These are phyloP conservation scores for Rhododendron kiyosumense DNA, from an alignment of 148 eudicot species.

Conservation along the genomic window DNA sequence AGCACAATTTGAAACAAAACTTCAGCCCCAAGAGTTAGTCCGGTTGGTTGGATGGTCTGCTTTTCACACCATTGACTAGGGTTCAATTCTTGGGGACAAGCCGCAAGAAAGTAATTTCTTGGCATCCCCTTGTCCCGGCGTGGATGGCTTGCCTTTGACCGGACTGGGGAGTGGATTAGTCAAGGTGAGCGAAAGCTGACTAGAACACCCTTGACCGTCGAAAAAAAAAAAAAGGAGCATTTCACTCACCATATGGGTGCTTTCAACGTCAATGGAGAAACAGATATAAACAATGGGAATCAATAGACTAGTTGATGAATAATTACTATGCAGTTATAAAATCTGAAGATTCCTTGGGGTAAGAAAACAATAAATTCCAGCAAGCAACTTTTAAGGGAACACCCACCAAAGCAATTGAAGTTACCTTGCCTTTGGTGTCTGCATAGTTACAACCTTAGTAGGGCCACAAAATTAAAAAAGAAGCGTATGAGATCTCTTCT, in stretches of 20 bases:
- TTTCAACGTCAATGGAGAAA: background rate
- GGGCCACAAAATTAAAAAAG: conserved; percentile 19
- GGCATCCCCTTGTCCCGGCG: background rate
- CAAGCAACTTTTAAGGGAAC: conserved; percentile 9
- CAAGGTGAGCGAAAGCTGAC: background rate
- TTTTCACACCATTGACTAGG: background rate
- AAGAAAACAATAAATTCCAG: background rate
- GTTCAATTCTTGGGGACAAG: background rate
- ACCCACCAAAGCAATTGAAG: conserved; percentile 10
- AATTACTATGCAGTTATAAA: background rate
- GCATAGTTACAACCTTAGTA: conserved; percentile 40
- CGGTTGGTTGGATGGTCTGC: background rate
- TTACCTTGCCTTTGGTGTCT: conserved; percentile 77
- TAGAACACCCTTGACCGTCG: background rate
- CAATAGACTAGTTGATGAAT: background rate
- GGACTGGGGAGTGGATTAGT: background rate
- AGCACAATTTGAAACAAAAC: background rate
- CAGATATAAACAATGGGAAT: background rate
- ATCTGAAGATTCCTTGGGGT: background rate
- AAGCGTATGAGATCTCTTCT: conserved; percentile 14
- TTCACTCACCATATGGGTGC: background rate
- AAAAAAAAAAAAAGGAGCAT: too few species aligned
- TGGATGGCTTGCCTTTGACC: background rate
- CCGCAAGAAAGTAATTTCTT: background rate
- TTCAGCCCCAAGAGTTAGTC: background rate